A percentile compares a stretch with the other conserved stretches of the same genome.
These are phyloP conservation scores for Pythium dissimile DNA, from an alignment of 352 stramenopile genomes.

Conservation along the genomic window DNA sequence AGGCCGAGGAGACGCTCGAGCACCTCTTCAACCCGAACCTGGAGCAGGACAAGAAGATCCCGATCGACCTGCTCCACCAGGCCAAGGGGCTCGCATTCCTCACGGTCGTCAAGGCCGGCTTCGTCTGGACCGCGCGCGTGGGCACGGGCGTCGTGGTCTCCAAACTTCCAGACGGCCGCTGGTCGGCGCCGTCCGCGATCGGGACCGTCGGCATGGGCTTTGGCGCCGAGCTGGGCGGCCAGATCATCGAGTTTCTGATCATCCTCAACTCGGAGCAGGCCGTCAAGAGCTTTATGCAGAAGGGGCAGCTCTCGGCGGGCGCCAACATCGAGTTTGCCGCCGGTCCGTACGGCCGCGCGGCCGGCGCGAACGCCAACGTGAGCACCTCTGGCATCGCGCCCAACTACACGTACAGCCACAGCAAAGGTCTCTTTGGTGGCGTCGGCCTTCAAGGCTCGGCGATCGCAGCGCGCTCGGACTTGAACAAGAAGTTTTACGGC, in stretches of 20 bases:
- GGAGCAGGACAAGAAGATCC: constrained; percentile 86
- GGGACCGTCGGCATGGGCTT: constrained; percentile 89
- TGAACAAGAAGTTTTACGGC: constrained; percentile 90
- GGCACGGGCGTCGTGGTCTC: constrained; percentile 93
- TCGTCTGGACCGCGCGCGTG: constrained; percentile 83
- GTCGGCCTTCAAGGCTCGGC: constrained; percentile 76
- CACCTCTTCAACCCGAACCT: constrained; percentile 88
- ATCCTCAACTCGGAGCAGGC: constrained; percentile 93
- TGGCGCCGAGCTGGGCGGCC: constrained; percentile 68
- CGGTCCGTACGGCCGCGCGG: constrained; percentile 73
- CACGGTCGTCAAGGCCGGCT: constrained; percentile 89
- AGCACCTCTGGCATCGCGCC: constrained; percentile 67
- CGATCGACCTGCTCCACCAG: constrained; percentile 85
- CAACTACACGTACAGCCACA: constrained; percentile 89
- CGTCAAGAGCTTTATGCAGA: constrained; percentile 89
- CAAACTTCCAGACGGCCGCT: constrained; percentile 91
- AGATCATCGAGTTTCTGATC: constrained; percentile 88
- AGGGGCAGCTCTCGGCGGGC: constrained; percentile 76
- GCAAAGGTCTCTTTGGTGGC: constrained; percentile 84
- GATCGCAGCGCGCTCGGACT: constrained; percentile 69
- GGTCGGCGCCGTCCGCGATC: constrained; percentile 95
- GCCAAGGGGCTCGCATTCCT: constrained; percentile 91
- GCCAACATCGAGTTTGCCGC: constrained; percentile 82
- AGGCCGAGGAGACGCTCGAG: constrained; percentile 88
- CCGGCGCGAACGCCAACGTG: constrained; percentile 73